Percentiles rank a stretch among this genome's conserved stretches.
These are phyloP conservation scores for Sporothrix dimorphospora DNA, from an alignment of 2,329 filamentous ascomycete species.

Conservation along the genomic window DNA sequence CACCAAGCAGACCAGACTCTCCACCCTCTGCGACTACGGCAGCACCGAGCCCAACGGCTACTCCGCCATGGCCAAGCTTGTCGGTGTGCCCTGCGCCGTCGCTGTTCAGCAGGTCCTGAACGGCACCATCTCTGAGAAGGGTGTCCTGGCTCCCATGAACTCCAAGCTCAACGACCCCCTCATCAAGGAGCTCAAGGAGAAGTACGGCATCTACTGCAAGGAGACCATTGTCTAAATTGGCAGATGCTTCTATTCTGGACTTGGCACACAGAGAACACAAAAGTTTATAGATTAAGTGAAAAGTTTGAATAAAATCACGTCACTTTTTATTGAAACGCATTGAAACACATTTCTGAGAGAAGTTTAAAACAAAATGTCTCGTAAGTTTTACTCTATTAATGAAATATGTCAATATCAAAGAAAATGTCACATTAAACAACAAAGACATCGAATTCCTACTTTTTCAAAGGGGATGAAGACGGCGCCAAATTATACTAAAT, in stretches of 20 bases:
- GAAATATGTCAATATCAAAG: no score
- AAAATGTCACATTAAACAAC: no score
- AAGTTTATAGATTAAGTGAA: slow-evolving; percentile 8
- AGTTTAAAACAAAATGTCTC: no score
- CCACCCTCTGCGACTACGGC: slow-evolving; percentile 82
- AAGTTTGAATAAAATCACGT: slow-evolving; percentile 3
- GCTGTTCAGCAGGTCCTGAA: slow-evolving; percentile 69
- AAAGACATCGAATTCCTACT: no score
- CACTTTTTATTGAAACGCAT: background rate
- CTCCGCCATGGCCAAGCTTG: slow-evolving; percentile 77
- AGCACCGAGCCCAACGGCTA: slow-evolving; percentile 61
- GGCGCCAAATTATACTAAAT: no score
- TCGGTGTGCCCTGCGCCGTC: slow-evolving; percentile 67
- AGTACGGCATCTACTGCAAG: slow-evolving; percentile 35
- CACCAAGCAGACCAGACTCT: slow-evolving; percentile 73
- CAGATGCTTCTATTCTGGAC: background rate
- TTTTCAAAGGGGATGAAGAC: no score
- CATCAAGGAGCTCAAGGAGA: slow-evolving; percentile 74
- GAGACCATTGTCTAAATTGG: slow-evolving; percentile 31
- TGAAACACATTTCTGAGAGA: no score
- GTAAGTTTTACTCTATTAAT: background rate
- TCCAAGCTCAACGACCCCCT: slow-evolving; percentile 67
- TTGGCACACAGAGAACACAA: background rate
- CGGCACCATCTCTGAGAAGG: slow-evolving; percentile 64
- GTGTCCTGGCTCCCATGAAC: slow-evolving; percentile 69